phyloP scores from a whole-genome alignment of 192 early-diverging fungal species.

The Coemansia sp. region DNA sequence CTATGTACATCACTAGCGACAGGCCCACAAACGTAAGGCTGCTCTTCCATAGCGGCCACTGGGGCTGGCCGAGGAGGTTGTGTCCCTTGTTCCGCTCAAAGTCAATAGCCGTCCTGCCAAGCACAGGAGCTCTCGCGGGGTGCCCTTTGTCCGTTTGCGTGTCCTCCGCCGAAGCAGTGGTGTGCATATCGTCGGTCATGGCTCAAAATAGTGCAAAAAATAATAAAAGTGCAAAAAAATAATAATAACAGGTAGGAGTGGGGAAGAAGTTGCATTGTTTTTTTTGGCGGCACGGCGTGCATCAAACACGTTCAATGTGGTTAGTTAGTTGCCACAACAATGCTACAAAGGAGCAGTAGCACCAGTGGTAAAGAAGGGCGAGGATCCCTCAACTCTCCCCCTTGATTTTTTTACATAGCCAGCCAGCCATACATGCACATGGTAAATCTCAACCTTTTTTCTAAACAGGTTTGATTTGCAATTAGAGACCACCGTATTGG shows the following conservation, averaged over 20 bases:
- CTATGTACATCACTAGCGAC: slow-evolving; percentile 69
- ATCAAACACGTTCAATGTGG: not conserved
- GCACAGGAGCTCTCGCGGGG: not conserved
- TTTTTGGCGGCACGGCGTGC: not conserved
- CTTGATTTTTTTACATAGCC: not conserved
- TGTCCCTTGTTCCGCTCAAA: slow-evolving; percentile 20
- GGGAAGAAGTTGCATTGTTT: not conserved
- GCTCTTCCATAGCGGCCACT: slow-evolving; percentile 34
- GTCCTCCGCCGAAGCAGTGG: not conserved
- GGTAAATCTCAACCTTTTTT: not conserved
- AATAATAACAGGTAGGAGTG: slow-evolving; percentile 4
- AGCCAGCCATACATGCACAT: not conserved
- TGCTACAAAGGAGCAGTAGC: not conserved
- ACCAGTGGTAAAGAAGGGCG: not conserved
- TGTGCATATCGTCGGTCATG: not conserved
- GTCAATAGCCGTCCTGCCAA: not conserved
- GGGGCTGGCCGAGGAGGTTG: slow-evolving; percentile 51
- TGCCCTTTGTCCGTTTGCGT: not conserved
- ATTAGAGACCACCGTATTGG: not conserved
- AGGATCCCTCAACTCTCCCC: not conserved
- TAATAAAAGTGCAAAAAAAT: slow-evolving; percentile 9
- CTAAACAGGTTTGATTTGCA: not conserved
- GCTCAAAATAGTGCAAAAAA: not conserved
- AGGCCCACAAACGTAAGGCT: slow-evolving; percentile 44
- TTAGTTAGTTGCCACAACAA: not conserved